A percentile compares a stretch with the other conserved stretches of the same genome.
Evolutionary conservation across 2,329 filamentous ascomycete genomes (phyloP).

Genomic region (Beauveria sp.): DNA sequence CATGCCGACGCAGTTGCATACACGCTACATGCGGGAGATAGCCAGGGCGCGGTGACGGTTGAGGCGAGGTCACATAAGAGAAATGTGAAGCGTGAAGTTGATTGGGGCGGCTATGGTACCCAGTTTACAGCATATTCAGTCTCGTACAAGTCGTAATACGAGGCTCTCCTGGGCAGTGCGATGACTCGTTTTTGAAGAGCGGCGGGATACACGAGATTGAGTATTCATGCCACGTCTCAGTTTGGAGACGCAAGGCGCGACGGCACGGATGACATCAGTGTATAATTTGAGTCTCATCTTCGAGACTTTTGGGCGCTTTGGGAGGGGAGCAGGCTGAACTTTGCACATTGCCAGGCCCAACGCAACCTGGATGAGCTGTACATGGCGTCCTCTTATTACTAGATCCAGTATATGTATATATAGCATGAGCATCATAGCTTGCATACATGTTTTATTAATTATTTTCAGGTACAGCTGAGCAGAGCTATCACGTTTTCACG

Average conservation of each 20-base stretch:
- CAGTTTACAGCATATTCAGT: slow-evolving; percentile 1
- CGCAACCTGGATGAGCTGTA: not conserved
- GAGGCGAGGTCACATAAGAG: not conserved
- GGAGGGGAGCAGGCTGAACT: not conserved
- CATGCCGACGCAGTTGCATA: not conserved
- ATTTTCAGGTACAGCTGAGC: not conserved
- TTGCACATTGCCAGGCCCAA: not conserved
- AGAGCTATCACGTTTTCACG: too few species aligned
- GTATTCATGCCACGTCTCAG: not conserved
- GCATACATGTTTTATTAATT: not conserved
- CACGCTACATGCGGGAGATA: not conserved
- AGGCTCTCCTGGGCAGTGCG: not conserved
- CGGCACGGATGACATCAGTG: not conserved
- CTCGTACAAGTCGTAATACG: slow-evolving; percentile 1
- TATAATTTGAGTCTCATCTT: not conserved
- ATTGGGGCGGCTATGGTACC: not conserved
- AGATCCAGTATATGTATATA: not conserved
- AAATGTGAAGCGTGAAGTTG: not conserved
- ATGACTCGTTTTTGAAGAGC: not conserved
- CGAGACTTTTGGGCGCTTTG: not conserved
- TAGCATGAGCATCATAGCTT: not conserved
- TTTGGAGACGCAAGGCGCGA: not conserved
- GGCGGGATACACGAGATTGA: not conserved
- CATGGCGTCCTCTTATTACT: not conserved
- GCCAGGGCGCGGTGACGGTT: not conserved